Percentiles rank a stretch among this genome's conserved stretches.
Conservation (phyloP, 1,284 basidiomycete genomes). For the Chondrostereum purpureum region DNA sequence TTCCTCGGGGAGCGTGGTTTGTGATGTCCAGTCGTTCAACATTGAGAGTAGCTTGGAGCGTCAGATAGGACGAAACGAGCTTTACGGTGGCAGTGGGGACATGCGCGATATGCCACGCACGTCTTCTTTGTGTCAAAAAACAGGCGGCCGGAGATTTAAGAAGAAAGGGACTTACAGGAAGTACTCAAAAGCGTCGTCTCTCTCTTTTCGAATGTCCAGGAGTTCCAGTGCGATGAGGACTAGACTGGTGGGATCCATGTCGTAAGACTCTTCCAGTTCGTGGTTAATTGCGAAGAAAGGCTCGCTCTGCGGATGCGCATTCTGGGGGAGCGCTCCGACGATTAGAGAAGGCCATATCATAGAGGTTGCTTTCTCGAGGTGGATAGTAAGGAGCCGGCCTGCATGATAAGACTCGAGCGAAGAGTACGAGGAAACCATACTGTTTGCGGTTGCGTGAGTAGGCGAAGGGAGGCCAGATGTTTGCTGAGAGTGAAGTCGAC, state of each 20-base stretch:
- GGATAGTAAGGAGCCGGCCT: slow-evolving; percentile 63
- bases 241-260: slow-evolving; percentile 77
- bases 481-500: slow-evolving; percentile 24
- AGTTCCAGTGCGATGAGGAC: slow-evolving; percentile 62
- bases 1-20: slow-evolving; percentile 40
- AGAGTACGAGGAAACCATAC: slow-evolving; percentile 59
- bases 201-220: slow-evolving; percentile 64
- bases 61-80: slow-evolving; percentile 63
- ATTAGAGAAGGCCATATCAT: slow-evolving; percentile 75
- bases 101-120: slow-evolving; percentile 72
- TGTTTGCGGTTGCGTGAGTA: slow-evolving; percentile 37
- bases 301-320: slow-evolving; percentile 43
- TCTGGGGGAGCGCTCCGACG: slow-evolving; percentile 62
- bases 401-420: slow-evolving; percentile 66
- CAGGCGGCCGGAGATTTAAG: not conserved
- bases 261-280: slow-evolving; percentile 56
- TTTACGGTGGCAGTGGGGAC: slow-evolving; percentile 69
- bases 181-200: slow-evolving; percentile 71
- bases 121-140: slow-evolving; percentile 37
- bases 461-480: slow-evolving; percentile 54
- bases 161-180: slow-evolving; percentile 51
- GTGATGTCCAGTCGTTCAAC: slow-evolving; percentile 23
- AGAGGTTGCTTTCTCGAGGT: slow-evolving; percentile 71
- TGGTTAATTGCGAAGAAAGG: slow-evolving; percentile 43
- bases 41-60: slow-evolving; percentile 39